Conservation (phyloP, 2,329 filamentous ascomycete species). For the Clarireedia hainanense region DNA sequence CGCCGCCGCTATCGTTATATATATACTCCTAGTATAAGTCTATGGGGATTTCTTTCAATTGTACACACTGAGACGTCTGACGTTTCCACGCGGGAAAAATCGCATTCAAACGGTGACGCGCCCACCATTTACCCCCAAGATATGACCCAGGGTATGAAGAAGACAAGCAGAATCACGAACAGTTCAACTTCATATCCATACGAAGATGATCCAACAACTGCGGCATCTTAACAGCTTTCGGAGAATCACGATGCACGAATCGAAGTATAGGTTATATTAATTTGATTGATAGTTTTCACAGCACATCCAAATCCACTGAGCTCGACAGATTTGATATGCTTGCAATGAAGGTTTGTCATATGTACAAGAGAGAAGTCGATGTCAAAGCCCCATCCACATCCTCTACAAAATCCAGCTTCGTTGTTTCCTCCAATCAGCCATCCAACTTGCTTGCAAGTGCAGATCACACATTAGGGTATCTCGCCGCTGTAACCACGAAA, state of each 20-base stretch:
- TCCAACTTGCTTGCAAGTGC: constrained; percentile 18
- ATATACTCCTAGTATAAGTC: too few relatives aligned
- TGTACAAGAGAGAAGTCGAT: constrained; percentile 9
- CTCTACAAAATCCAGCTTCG: constrained; percentile 10
- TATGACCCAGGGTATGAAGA: too few relatives aligned
- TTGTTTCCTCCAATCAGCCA: neutral
- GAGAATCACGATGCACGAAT: neutral
- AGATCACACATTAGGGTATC: constrained; percentile 18
- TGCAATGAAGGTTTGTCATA: constrained; percentile 7
- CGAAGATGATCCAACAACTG: too few relatives aligned
- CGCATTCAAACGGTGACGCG: too few relatives aligned
- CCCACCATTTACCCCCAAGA: too few relatives aligned
- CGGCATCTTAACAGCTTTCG: too few relatives aligned
- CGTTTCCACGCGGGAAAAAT: too few relatives aligned
- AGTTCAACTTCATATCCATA: too few relatives aligned
- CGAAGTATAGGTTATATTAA: neutral
- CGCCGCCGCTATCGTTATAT: too few relatives aligned
- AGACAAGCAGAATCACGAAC: too few relatives aligned
- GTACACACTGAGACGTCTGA: too few relatives aligned
- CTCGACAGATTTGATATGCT: neutral
- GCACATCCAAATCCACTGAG: neutral
- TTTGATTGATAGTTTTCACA: neutral
- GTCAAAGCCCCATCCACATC: constrained; percentile 7
- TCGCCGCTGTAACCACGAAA: constrained; percentile 14
- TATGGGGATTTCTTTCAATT: too few relatives aligned